Base-by-base conservation (phyloP, 1,284 basidiomycete species). In the Stereum hirsutum region DNA sequence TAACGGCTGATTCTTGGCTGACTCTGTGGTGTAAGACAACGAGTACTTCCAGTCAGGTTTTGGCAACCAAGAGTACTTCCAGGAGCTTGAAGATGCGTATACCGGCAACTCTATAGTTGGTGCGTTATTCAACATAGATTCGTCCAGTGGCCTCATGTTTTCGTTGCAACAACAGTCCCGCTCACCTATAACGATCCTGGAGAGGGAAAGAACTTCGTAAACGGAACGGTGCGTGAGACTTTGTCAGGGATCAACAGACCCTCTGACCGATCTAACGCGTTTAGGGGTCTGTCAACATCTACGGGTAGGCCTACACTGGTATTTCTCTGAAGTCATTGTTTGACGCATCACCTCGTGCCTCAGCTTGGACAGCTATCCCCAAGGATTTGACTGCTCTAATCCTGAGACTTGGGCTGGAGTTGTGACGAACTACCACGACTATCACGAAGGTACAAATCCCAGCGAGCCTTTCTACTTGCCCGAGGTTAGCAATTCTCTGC, bases 141-240 rank as follows among this genome's bases (percentile, higher is more conserved):
- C n/a, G n/a, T n/a, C n/a, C n/a, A n/a, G n/a, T n/a, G n/a, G n/a
- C n/a, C n/a, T n/a, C n/a, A n/a, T n/a, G n/a, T n/a, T n/a, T n/a
- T n/a, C n/a, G n/a, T n/a, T n/a, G n/a, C n/a, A n/a, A n/a, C n/a
- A n/a, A n/a, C n/a, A n/a, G n/a, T 87, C 20, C 83, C 82, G 30
- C 61, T 87, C 43, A 85, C 81, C 0, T 84, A 83, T 57, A 87
- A 87, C 43, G 83, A 86, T 52, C 73, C 78, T 0, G 74, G 72
- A 1, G 60, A 72, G 59, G 65, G 65, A 5, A 55, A 54, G 41
- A 81, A 81, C 49, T 88, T 84, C 58, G 74, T 85, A 47, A 84
- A 81, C 42, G 84, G 84, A 38, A 82, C 65, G 23, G 65, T 68
- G 40, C 19, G 57, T 21, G 24, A 31, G 37, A 11, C n/a, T n/a